Evolutionary conservation across 1,284 basidiomycete species (phyloP), one percentile per base, ranked within the genome.

Genomic region (Trichosporon sp.): DNA sequence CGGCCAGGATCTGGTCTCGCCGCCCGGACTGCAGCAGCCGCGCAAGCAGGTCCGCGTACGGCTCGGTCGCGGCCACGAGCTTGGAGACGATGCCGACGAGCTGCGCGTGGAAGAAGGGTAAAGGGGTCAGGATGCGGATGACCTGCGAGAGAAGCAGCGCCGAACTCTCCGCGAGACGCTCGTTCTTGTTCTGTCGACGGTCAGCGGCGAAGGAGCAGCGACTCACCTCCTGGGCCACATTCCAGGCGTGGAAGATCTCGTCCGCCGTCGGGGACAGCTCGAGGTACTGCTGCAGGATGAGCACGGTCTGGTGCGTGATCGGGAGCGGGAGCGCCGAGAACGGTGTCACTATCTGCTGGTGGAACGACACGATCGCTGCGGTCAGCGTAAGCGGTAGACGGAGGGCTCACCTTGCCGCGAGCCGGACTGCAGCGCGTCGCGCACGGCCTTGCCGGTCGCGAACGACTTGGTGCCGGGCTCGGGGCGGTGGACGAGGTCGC

Each of bases 231-330:
- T 79, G 74, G 9, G 79, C 81, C 1, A 77, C 69, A 62, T 79
- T 76, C 83, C 83, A 84, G 3, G 77, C 75, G 47, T 75, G 73
- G 67, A 83, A 83, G 64, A 84, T 74, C 69, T 84, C 83, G 15
- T 81, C 80, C 8, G 75, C 77, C 2, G 75, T 77, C 1, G 83
- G 81, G 5, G 80, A 82, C 15, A 76, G 70, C 56, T 81, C 79
- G 27, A 83, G 75, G 69, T 83, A 84, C 65, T 84, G 80, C 69
- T 83, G 81, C 1, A 82, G 71, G 56, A 84, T 77, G 25, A 80
- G 73, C n/a, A 84, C 79, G 2, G 78, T 77, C 0, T 79, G 75
- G 67, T 84, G 78, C 5, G 76, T 76, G 67, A 83, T 81, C 1
- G 80, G 60, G 1, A 84, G 70, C 0, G 81, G 80, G 2, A 81